Evolutionary conservation across 768 basidiomycete species (phyloP).

Genomic region (Saitozyma podzolica): DNA sequence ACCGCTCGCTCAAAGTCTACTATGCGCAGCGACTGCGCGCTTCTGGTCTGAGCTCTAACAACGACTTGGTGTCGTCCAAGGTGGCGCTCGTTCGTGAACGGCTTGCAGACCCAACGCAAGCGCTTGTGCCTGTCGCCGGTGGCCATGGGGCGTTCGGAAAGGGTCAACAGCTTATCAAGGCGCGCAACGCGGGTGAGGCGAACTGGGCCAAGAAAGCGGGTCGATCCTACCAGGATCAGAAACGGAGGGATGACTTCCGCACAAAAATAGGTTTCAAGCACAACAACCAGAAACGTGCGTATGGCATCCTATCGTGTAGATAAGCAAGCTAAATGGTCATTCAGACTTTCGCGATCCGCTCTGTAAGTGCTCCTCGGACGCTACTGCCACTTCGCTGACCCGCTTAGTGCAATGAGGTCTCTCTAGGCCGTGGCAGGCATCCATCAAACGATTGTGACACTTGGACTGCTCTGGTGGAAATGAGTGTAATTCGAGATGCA

Average conservation of each 20-base stretch:
- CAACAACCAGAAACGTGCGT: constrained; percentile 73
- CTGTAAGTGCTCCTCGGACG: constrained; percentile 19
- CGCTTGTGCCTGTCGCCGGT: constrained; percentile 77
- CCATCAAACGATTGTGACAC: too few species aligned
- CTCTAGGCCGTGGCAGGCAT: too few species aligned
- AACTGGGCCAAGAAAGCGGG: constrained; percentile 85
- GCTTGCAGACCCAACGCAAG: constrained; percentile 77
- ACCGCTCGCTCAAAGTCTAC: constrained; percentile 80
- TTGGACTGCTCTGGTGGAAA: too few species aligned
- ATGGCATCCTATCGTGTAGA: neutral
- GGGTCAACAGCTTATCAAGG: constrained; percentile 80
- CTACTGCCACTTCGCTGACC: too few species aligned
- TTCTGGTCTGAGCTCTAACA: constrained; percentile 19
- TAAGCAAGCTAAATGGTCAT: neutral
- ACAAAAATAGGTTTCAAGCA: constrained; percentile 74
- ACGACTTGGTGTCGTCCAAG: constrained; percentile 58
- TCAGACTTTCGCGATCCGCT: constrained; percentile 45
- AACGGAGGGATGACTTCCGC: constrained; percentile 75
- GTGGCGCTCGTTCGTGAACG: constrained; percentile 74
- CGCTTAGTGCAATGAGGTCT: too few species aligned
- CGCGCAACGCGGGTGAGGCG: constrained; percentile 92
- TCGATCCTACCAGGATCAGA: constrained; percentile 78
- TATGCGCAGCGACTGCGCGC: constrained; percentile 74
- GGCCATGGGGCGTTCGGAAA: constrained; percentile 83
- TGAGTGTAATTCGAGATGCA: too few species aligned